Percentiles rank a stretch among this genome's conserved stretches.
phyloP scores from a whole-genome alignment of 805 yeast species.

The Ogataea paradorogensis region DNA sequence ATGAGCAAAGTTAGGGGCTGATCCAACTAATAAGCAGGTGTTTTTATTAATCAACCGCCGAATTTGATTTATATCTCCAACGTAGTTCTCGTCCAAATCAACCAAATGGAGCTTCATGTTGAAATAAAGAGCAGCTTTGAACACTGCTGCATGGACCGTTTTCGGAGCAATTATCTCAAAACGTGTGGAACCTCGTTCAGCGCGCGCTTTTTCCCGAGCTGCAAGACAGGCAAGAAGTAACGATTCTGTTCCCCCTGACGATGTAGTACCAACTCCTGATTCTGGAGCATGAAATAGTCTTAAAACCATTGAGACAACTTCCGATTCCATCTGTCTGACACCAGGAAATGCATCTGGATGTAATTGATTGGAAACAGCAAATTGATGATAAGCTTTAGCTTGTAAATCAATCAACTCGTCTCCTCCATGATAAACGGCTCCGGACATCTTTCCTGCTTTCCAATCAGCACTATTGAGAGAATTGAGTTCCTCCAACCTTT shows the following conservation, averaged over 20 bases:
- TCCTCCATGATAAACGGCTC: constrained; percentile 97
- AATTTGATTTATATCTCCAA: constrained; percentile 65
- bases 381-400: constrained; percentile 68
- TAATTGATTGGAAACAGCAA: constrained; percentile 86
- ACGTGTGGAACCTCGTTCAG: constrained; percentile 52
- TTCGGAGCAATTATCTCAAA: constrained; percentile 90
- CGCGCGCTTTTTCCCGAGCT: constrained; percentile 74
- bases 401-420: constrained; percentile 71
- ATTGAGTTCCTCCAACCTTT: constrained; percentile 49
- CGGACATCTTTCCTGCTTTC: constrained; percentile 84
- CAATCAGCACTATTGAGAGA: constrained; percentile 64
- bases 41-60: constrained; percentile 65
- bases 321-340: constrained; percentile 93
- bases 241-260: constrained; percentile 97
- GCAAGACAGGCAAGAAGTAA: constrained; percentile 80
- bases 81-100: constrained; percentile 62
- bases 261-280: constrained; percentile 71
- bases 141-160: constrained; percentile 93
- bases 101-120: constrained; percentile 82
- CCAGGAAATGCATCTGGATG: constrained; percentile 98
- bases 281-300: constrained; percentile 77
- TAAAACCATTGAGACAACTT: constrained; percentile 88
- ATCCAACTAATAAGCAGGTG: constrained; percentile 83
- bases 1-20: constrained; percentile 97
- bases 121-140: constrained; percentile 89